These are phyloP conservation scores for Casaregolazyma lundiana DNA, from an alignment of 1,139 yeast species.

Conservation along the genomic window DNA sequence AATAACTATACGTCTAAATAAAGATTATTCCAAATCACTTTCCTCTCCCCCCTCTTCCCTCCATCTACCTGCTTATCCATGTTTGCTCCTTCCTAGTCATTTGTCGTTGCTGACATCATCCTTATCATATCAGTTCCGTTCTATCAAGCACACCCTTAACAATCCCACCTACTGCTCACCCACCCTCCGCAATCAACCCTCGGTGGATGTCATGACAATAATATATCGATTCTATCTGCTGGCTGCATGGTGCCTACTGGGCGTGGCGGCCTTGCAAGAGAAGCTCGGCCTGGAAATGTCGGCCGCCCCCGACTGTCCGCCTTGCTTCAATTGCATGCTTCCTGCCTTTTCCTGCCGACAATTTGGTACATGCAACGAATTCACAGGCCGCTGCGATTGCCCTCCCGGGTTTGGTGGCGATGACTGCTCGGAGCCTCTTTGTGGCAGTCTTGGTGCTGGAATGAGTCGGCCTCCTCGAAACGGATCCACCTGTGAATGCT, in stretches of 20 bases:
- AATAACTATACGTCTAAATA: too few species aligned
- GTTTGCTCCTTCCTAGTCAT: too few species aligned
- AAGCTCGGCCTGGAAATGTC: not conserved
- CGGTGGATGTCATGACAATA: conserved; percentile 1
- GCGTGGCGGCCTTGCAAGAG: not conserved
- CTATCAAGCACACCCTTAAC: too few species aligned
- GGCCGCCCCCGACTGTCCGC: conserved; percentile 27
- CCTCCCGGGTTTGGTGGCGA: conserved; percentile 89
- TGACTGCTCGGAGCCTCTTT: conserved; percentile 84
- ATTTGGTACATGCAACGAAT: conserved; percentile 78
- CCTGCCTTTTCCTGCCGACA: conserved; percentile 90
- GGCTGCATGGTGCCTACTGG: not conserved
- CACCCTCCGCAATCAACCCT: not conserved
- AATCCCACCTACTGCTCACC: not conserved
- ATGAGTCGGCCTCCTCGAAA: conserved; percentile 59
- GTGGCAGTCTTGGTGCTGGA: conserved; percentile 74
- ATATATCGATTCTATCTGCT: not conserved
- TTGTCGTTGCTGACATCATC: too few species aligned
- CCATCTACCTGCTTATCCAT: too few species aligned
- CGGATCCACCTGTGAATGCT: conserved; percentile 60
- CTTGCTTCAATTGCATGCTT: conserved; percentile 80
- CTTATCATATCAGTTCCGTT: too few species aligned
- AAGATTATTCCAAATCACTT: too few species aligned
- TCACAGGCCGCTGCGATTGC: conserved; percentile 89
- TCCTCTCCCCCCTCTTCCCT: too few species aligned